Percentiles rank a stretch among this genome's conserved stretches.
Evolutionary conservation across 495 filamentous ascomycete genomes (phyloP).

Genomic region (Immersiella caudata): DNA sequence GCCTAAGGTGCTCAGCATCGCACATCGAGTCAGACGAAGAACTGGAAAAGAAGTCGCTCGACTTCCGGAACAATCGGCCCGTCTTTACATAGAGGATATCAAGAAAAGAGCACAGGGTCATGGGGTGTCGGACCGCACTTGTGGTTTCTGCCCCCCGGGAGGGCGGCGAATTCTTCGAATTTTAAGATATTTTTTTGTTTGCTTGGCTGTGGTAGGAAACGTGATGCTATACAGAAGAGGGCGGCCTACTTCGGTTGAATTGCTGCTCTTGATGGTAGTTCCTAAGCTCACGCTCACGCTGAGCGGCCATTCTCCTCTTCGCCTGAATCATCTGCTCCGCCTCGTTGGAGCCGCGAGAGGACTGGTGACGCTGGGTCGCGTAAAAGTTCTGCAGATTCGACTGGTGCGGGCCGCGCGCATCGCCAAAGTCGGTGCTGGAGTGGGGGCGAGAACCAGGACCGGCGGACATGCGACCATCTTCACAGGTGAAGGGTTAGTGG

Average conservation of each 20-base stretch:
- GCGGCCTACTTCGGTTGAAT: constrained; percentile 94
- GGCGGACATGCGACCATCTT: constrained; percentile 48
- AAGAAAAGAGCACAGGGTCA: constrained; percentile 42
- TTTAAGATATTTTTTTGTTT: constrained; percentile 40
- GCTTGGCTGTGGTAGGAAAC: constrained; percentile 55
- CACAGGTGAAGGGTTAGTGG: constrained; percentile 31
- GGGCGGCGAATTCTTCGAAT: constrained; percentile 33
- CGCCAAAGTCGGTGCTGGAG: constrained; percentile 79
- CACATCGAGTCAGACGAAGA: constrained; percentile 9
- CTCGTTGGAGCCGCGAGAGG: constrained; percentile 81
- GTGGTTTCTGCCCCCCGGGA: constrained; percentile 26
- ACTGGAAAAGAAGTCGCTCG: constrained; percentile 5
- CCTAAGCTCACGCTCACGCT: constrained; percentile 97
- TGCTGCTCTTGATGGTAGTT: constrained; percentile 99
- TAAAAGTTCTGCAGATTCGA: constrained; percentile 91
- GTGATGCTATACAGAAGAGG: constrained; percentile 62
- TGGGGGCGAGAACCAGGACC: constrained; percentile 67
- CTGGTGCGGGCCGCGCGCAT: constrained; percentile 68
- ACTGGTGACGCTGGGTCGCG: constrained; percentile 87
- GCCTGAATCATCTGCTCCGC: constrained; percentile 98
- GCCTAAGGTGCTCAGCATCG: constrained; percentile 30
- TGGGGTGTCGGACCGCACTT: constrained; percentile 46
- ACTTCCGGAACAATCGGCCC: constrained; percentile 11
- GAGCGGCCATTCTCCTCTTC: constrained; percentile 97
- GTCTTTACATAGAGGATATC: constrained; percentile 34